phyloP scores from a whole-genome alignment of 306 rosid genomes.

The Begonia peltatifolia region DNA sequence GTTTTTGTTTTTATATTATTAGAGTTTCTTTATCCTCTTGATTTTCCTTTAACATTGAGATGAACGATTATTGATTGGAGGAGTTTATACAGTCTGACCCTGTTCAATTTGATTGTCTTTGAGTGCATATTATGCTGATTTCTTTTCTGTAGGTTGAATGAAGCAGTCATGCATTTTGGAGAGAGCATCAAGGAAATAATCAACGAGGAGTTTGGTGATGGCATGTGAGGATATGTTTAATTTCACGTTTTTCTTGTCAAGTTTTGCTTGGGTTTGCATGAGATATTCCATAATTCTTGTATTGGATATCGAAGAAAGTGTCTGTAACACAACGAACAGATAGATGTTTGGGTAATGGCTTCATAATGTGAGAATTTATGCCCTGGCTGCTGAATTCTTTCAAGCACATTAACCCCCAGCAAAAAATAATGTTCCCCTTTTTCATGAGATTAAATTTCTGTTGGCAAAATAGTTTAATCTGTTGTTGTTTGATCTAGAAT shows the following conservation, averaged over 20 bases:
- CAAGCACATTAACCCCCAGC: no score
- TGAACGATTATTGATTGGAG: no score
- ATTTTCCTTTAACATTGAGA: neutral
- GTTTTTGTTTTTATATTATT: neutral
- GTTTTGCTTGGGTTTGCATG: neutral
- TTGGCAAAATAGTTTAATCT: slow-evolving; percentile 2
- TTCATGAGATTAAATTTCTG: neutral
- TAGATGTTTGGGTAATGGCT: no score
- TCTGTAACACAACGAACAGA: no score
- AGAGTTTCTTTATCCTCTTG: neutral
- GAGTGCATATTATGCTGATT: slow-evolving; percentile 3
- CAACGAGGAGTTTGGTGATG: slow-evolving; percentile 96
- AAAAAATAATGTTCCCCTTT: no score
- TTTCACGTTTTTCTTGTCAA: neutral
- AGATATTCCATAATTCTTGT: neutral
- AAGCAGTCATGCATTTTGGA: slow-evolving; percentile 93
- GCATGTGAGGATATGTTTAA: slow-evolving; percentile 51
- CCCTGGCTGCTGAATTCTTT: no score
- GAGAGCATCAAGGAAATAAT: slow-evolving; percentile 94
- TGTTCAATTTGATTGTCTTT: slow-evolving; percentile 3
- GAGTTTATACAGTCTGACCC: no score
- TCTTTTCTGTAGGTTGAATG: slow-evolving; percentile 56
- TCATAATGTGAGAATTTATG: no score
- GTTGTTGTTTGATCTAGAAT: neutral
- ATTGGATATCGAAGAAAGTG: no score